These are phyloP conservation scores for Rhodamnia argentea DNA, from an alignment of 345 rosid species.

Conservation along the genomic window DNA sequence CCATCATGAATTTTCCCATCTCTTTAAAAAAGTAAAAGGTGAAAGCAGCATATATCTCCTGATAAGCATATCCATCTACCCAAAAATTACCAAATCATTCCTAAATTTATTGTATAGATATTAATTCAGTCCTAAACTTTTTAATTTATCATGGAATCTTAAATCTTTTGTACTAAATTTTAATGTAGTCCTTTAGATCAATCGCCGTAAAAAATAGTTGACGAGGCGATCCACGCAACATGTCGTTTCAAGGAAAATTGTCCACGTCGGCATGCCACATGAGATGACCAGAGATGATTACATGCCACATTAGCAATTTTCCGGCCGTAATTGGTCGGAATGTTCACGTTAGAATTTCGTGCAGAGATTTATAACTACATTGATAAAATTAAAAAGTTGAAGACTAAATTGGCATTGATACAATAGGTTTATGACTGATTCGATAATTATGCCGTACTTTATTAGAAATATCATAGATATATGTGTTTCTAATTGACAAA, in stretches of 20 bases:
- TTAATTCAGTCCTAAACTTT: neutral
- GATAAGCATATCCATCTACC: neutral
- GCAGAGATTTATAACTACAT: neutral
- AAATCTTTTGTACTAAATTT: neutral
- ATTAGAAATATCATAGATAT: neutral
- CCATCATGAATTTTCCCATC: neutral
- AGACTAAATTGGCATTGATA: accelerated
- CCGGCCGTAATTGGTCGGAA: accelerated
- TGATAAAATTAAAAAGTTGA: neutral
- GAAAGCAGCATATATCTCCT: neutral
- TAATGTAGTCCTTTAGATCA: accelerated
- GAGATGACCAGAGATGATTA: accelerated
- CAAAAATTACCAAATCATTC: neutral
- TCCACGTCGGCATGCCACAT: accelerated
- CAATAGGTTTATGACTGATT: neutral
- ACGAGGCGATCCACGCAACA: accelerated
- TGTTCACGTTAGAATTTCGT: accelerated
- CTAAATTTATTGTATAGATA: neutral
- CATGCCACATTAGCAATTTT: neutral
- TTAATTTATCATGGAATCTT: neutral
- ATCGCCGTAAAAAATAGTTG: accelerated
- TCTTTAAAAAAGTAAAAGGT: neutral
- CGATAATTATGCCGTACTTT: neutral
- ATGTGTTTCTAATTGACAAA: neutral
- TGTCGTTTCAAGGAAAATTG: neutral